Conservation (phyloP, 257 asterid genomes). For the Craterostigma plantagineum region DNA sequence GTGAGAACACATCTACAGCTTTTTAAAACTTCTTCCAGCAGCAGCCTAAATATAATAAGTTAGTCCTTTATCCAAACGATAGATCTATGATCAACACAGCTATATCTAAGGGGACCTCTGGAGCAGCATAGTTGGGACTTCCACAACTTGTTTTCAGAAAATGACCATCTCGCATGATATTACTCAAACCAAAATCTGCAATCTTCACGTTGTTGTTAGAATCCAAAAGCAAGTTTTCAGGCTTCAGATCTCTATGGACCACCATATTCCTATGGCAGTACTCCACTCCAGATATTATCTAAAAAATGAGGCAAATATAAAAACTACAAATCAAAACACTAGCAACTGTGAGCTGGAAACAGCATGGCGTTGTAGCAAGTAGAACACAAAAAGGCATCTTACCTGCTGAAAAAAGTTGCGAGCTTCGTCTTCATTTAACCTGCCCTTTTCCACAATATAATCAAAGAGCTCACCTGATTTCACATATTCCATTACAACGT, state of each 20-base stretch:
- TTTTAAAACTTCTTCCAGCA: too few species aligned
- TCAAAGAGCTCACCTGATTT: constrained; percentile 1
- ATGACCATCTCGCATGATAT: constrained; percentile 98
- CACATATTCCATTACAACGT: constrained; percentile 64
- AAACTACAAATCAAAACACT: too few species aligned
- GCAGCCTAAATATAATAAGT: constrained; percentile 5
- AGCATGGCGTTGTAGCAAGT: too few species aligned
- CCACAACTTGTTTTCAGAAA: constrained; percentile 98
- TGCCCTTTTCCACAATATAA: neutral
- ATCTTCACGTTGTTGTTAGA: constrained; percentile 85
- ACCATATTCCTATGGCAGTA: constrained; percentile 99
- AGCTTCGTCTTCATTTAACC: too few species aligned
- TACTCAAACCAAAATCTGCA: constrained; percentile 97
- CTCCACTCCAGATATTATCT: constrained; percentile 98
- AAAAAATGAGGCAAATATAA: constrained; percentile 7
- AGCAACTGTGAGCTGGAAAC: too few species aligned
- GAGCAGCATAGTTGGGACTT: constrained; percentile 94
- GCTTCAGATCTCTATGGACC: constrained; percentile 95
- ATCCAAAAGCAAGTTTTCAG: constrained; percentile 91
- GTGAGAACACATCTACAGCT: constrained; percentile 2
- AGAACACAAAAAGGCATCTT: too few species aligned
- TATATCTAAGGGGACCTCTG: constrained; percentile 86
- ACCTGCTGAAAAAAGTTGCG: too few species aligned
- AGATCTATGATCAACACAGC: constrained; percentile 20
- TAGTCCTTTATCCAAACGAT: too few species aligned